Percentiles rank a stretch among this genome's conserved stretches.
These are phyloP conservation scores for Magnusiomyces suaveolens DNA, from an alignment of 1,139 yeast species.

Conservation along the genomic window DNA sequence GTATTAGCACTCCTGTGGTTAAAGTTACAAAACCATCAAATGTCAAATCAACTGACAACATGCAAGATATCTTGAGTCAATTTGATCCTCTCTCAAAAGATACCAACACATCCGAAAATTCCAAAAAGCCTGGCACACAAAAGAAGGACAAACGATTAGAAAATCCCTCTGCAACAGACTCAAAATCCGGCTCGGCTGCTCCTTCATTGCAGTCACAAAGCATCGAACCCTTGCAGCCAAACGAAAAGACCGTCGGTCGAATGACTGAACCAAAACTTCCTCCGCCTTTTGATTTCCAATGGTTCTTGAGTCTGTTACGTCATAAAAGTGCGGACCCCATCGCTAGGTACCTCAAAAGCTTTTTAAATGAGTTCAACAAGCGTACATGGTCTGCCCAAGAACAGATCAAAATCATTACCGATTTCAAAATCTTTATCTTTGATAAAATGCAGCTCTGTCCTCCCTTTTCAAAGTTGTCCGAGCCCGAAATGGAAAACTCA, in stretches of 20 bases:
- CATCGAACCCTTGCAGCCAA: background rate
- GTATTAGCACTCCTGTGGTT: background rate
- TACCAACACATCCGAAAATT: too few relatives aligned
- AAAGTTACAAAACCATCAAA: background rate
- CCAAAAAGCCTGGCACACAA: background rate
- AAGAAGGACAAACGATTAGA: background rate
- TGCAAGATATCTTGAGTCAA: constrained; percentile 1
- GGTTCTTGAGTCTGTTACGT: constrained; percentile 62
- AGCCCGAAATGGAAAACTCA: constrained; percentile 57
- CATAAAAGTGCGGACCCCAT: constrained; percentile 79
- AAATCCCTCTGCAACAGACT: background rate
- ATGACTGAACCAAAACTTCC: background rate
- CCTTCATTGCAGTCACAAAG: background rate
- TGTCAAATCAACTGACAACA: background rate
- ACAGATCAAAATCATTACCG: constrained; percentile 63
- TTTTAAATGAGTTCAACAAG: constrained; percentile 63
- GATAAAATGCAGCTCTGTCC: constrained; percentile 55
- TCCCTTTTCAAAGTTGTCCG: constrained; percentile 65
- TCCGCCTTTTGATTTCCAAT: constrained; percentile 67
- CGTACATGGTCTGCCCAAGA: constrained; percentile 69
- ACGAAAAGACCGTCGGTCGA: constrained; percentile 4
- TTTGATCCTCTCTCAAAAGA: background rate
- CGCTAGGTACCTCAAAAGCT: constrained; percentile 69
- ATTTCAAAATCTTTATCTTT: constrained; percentile 54
- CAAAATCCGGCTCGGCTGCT: background rate